These are phyloP conservation scores for Effrenium voratum DNA, from an alignment of 73 alveolate species.

Conservation along the genomic window DNA sequence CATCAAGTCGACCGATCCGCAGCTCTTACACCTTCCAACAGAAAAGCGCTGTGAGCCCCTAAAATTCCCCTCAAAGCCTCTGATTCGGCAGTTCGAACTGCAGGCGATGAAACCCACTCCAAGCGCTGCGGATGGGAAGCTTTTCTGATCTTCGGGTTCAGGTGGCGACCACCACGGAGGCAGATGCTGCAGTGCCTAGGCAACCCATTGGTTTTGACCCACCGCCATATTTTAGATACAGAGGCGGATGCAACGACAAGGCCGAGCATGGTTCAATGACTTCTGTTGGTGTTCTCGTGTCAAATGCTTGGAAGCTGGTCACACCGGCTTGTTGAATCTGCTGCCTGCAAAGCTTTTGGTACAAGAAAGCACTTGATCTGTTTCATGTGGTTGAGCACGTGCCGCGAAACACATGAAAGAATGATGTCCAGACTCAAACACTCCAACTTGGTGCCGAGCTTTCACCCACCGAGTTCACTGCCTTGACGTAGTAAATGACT, in stretches of 20 bases:
- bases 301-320: not conserved
- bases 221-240: no score
- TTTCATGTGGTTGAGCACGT: no score
- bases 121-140: not conserved
- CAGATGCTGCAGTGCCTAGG: slow-evolving; percentile 35
- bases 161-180: not conserved
- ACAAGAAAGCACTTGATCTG: no score
- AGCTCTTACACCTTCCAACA: no score
- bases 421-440: not conserved
- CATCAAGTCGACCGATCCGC: no score
- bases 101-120: not conserved
- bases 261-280: not conserved
- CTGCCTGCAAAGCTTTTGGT: no score
- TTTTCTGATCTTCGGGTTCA: no score
- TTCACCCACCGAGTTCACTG: slow-evolving; percentile 73
- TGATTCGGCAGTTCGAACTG: no score
- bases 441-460: slow-evolving; percentile 28
- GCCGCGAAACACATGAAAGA: not conserved
- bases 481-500: slow-evolving; percentile 29
- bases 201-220: no score
- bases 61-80: no score
- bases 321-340: not conserved
- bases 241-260: no score
- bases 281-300: not conserved
- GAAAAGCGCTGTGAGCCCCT: no score